Evolutionary conservation across 768 basidiomycete genomes (phyloP), one percentile per base, ranked within the genome.

Genomic region (Russula sp.): DNA sequence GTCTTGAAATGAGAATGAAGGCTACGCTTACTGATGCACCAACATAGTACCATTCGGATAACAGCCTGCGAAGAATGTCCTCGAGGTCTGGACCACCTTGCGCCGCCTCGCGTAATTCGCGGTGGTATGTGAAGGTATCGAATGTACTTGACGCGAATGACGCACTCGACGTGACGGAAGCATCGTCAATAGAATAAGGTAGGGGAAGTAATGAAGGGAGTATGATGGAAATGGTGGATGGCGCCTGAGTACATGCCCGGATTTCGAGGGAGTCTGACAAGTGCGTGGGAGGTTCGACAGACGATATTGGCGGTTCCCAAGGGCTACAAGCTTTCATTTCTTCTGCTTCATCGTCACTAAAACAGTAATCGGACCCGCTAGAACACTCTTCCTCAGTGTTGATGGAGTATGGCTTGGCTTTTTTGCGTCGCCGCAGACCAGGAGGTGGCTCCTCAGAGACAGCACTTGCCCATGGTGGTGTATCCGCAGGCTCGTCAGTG

Each of bases 31-130:
- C 82, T 68, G 83, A 74, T 39, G 79, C 84, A n/a, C 84, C 86
- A 16, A 82, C 74, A 48, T 80, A 84, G 6, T 79, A 80, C 87
- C 87, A 89, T 65, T 89, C 87, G 32, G 74, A 73, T 63, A 81
- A 75, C 25, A 88, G 66, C 43, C 81, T 71, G 2, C 60, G 62
- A 50, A 83, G 75, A 3, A 86, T 69, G 13, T 71, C 70, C 48
- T 86, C 83, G 56, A 76, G 85, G 9, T 84, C 76, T 1, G 77
- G 78, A 55, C 83, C 79, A 11, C 66, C 56, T 2, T 62, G 58
- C 5, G 82, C 84, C 5, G 82, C 84, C 22, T 75, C 73, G 43
- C 77, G 75, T 39, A 88, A 72, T 59, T 85, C 83, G 3, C 73
- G 71, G 63, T 87, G 88, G 56, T 80, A 74, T 0, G 86, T 82